Evolutionary conservation across 495 filamentous ascomycete genomes (phyloP).

Genomic region (Margaritispora aquatica): DNA sequence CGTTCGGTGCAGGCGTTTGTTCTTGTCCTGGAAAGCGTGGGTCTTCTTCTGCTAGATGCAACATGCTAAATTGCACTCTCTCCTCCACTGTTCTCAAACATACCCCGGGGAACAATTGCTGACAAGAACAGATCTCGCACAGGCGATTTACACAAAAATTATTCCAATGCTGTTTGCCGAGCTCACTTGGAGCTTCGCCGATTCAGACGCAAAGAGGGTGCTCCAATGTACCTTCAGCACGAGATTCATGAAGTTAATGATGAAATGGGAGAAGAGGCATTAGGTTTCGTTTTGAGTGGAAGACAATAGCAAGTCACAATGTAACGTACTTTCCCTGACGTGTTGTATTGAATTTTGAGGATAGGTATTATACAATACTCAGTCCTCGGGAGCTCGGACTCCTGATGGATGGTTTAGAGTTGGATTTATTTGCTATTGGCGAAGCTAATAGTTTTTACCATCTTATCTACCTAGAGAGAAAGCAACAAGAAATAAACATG

Average conservation of each 20-base stretch:
- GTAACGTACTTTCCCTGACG: too few species aligned
- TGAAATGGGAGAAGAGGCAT: not conserved
- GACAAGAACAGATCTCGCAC: slow-evolving; percentile 11
- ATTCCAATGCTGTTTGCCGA: slow-evolving; percentile 12
- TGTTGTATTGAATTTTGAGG: too few species aligned
- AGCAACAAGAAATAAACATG: too few species aligned
- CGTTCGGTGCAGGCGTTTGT: not conserved
- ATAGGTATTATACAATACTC: too few species aligned
- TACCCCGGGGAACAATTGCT: not conserved
- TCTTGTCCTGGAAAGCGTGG: not conserved
- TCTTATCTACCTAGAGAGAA: too few species aligned
- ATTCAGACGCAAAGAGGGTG: not conserved
- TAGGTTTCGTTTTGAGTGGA: too few species aligned
- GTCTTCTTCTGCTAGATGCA: not conserved
- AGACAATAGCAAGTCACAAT: too few species aligned
- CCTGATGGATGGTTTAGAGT: too few species aligned
- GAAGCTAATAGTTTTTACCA: too few species aligned
- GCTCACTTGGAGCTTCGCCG: slow-evolving; percentile 8
- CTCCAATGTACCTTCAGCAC: slow-evolving; percentile 6
- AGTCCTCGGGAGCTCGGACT: too few species aligned
- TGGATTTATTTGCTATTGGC: too few species aligned
- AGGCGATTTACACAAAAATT: slow-evolving; percentile 8
- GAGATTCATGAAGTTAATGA: slow-evolving; percentile 3
- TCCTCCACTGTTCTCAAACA: not conserved
- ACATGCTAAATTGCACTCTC: too few species aligned